Evolutionary conservation across 192 early-diverging fungal species (phyloP), one percentile per base, ranked within the genome.

Genomic region (Jimgerdemannia lactiflua): DNA sequence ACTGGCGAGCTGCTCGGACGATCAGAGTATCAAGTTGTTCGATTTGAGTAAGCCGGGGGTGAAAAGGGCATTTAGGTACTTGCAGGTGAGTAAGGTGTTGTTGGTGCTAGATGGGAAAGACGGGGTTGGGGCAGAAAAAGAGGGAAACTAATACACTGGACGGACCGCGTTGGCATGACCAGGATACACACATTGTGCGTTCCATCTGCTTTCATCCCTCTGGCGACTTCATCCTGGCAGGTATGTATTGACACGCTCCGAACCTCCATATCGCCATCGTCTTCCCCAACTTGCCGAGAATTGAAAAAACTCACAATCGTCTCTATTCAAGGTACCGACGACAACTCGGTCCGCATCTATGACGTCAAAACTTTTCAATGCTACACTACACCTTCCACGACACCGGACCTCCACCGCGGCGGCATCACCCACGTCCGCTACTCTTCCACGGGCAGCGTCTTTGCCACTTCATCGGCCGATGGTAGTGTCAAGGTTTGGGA

Each of bases 201-300:
- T 93, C 93, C 4, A 92, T 98, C 8, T 87, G 88, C 4, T 99
- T 99, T 83, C 97, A 99, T 82, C 97, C 97, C 11, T 93, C 92
- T 4, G 97, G 96, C 64, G 95, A 97, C 78, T 97, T 88, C 80
- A 78, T 98, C 43, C 82, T 92, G 3, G 91, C 93, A 8, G 90
- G 90, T 43, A 81, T 29, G 29, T 29, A 29, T 29, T 29, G 29
- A 29, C 29, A 29, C 29, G 29, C 29, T 29, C 29, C 29, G 29
- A 29, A 29, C 29, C 29, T 29, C 29, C 29, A 75, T 3, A 79
- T 11, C 39, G 66, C 3, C 4, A 65, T 19, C 44, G 17, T 59
- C 14, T 6, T 59, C 8, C 6, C 49, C 14, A 59, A 59, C 49
- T 59, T 59, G 49, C 14, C 49, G n/a, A 17, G 44, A 70, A 70